Evolutionary conservation across 129 eudicot genomes (phyloP).

Genomic region (Logfia minima): DNA sequence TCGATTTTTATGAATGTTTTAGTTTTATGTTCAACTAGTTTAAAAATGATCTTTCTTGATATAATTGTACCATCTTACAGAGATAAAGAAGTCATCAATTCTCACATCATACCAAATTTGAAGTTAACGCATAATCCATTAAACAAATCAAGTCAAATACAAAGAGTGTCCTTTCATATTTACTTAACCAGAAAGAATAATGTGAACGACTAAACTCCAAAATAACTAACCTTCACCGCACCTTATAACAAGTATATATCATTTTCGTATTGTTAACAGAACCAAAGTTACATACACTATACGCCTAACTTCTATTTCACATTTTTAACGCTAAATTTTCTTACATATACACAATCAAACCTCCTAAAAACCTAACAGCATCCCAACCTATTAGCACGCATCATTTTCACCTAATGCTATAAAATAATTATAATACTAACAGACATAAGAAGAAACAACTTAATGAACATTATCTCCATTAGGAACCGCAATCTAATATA

Average conservation of each 20-base stretch:
- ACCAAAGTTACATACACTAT: too few species aligned
- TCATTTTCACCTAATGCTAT: background rate
- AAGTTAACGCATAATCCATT: background rate
- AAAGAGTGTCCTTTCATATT: background rate
- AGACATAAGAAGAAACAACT: conserved; percentile 11
- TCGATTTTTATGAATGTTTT: background rate
- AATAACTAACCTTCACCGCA: background rate
- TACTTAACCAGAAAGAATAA: background rate
- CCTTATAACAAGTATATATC: background rate
- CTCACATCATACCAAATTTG: conserved; percentile 6
- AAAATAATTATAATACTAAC: background rate
- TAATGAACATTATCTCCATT: conserved; percentile 6
- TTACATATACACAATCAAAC: background rate
- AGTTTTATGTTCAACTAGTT: background rate
- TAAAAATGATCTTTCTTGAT: conserved; percentile 5
- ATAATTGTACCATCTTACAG: background rate
- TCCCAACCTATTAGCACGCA: background rate
- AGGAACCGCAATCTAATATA: conserved; percentile 4
- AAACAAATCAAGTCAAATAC: background rate
- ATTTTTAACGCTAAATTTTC: background rate
- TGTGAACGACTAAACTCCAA: background rate
- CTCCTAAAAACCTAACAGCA: background rate
- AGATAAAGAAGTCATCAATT: background rate
- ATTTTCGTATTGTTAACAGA: background rate
- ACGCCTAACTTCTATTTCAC: background rate